Base-by-base conservation (phyloP, 495 filamentous ascomycete species). In the Friedmanniomyces simplex region DNA sequence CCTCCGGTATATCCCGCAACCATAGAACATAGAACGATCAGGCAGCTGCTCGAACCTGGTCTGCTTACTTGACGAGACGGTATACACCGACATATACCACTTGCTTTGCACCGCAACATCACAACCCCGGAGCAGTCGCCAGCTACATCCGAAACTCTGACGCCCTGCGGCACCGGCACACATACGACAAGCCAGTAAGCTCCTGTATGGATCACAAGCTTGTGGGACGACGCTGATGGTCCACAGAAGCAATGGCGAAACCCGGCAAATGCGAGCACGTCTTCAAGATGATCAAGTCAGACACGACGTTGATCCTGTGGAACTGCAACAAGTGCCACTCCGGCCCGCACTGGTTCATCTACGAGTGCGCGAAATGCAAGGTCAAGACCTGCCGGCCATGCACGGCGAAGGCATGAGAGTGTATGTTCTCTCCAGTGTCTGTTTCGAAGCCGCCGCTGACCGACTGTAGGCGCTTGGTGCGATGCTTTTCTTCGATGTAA, bases 311-410 rank as follows among this genome's bases (percentile, higher is more conserved):
- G 32, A 78, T 91, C 55, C 77, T 86, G 62, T 91, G 87, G 87
- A 82, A 77, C 50, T 91, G 87, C 77, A 77, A 82, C 63, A 72
- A 86, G 67, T 91, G 87, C 69, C 83, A 85, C 64, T 82, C 79
- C 6, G 87, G 87, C 4, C 87, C 87, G 36, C 85, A 88, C 70
- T 89, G 85, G 85, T 84, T 79, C 71, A 89, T 91, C 68, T 88
- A 80, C 67, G 84, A 89, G 71, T 91, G 87, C 75, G 71, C 75
- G 62, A 83, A 84, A 66, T 91, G 86, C 78, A 84, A 86, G 68
- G 71, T 88, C 50, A 87, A 89, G 74, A 80, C 79, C 24, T 90
- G 86, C 68, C 73, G 82, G 47, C 74, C 78, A 28, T 89, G 87
- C 69, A 77, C 80, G 50, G 71, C 77, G 61, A 82, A 77, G 50